These are phyloP conservation scores for Allium fistulosum DNA, from an alignment of 106 monocot species.

Conservation along the genomic window DNA sequence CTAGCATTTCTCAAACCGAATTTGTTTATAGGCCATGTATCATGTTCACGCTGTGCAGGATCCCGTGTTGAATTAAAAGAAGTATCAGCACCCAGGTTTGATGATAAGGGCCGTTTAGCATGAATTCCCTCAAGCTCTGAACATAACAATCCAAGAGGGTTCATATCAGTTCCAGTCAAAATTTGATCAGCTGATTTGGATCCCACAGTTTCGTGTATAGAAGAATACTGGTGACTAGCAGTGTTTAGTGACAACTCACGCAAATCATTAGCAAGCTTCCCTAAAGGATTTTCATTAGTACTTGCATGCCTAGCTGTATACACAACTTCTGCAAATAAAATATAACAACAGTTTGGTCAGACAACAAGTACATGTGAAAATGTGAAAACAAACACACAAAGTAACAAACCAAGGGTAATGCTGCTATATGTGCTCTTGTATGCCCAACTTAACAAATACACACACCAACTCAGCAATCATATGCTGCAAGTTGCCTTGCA, in stretches of 20 bases:
- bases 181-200: slow-evolving; percentile 13
- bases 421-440: no score
- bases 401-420: no score
- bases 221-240: slow-evolving; percentile 18
- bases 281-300: slow-evolving; percentile 19
- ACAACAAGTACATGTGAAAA: background rate
- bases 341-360: no score
- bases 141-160: slow-evolving; percentile 71
- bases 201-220: slow-evolving; percentile 24
- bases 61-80: slow-evolving; percentile 14
- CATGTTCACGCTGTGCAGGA: slow-evolving; percentile 8
- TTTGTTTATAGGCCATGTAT: slow-evolving; percentile 33
- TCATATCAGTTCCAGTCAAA: slow-evolving; percentile 38
- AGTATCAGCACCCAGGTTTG: slow-evolving; percentile 20
- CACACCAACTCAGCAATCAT: no score
- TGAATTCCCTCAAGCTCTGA: slow-evolving; percentile 76
- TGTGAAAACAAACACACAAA: slow-evolving; percentile 5
- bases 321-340: slow-evolving; percentile 45
- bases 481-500: no score
- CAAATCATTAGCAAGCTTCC: slow-evolving; percentile 16
- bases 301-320: slow-evolving; percentile 53
- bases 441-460: no score
- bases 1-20: slow-evolving; percentile 14
- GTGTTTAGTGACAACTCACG: slow-evolving; percentile 10
- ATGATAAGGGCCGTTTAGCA: slow-evolving; percentile 66